Conservation (phyloP, 306 rosid genomes). For the Ziziphus jujuba region DNA sequence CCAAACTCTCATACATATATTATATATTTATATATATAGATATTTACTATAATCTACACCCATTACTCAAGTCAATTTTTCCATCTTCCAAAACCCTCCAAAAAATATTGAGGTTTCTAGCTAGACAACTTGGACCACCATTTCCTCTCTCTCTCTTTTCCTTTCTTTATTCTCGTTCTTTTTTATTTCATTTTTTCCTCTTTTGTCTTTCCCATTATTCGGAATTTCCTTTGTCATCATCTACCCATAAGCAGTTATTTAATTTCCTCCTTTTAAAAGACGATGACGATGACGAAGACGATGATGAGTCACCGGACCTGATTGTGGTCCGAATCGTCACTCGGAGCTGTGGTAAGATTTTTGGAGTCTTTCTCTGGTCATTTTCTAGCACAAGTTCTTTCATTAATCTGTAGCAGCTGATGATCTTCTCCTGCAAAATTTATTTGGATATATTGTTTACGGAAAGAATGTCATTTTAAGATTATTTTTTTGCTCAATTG, state of each 20-base stretch:
- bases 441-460: constrained; percentile 1
- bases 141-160: constrained; percentile 9
- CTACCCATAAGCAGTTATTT: constrained; percentile 65
- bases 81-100: constrained; percentile 53
- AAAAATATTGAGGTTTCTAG: constrained; percentile 59
- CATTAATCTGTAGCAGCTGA: constrained; percentile 74
- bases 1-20: constrained; percentile 45
- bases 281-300: constrained; percentile 48
- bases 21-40: constrained; percentile 20
- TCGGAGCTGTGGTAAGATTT: constrained; percentile 67
- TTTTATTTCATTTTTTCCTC: neutral
- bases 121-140: constrained; percentile 58
- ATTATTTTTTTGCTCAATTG: too few species aligned
- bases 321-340: constrained; percentile 47
- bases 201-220: constrained; percentile 34
- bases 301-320: constrained; percentile 55
- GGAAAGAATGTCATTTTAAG: too few species aligned
- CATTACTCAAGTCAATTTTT: constrained; percentile 51
- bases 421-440: constrained; percentile 73
- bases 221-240: constrained; percentile 74
- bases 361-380: constrained; percentile 41
- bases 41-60: constrained; percentile 51
- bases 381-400: constrained; percentile 60
- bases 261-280: constrained; percentile 78
- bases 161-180: constrained; percentile 8